Evolutionary conservation across 768 basidiomycete species (phyloP).

Genomic region (Polyporus arcularius): DNA sequence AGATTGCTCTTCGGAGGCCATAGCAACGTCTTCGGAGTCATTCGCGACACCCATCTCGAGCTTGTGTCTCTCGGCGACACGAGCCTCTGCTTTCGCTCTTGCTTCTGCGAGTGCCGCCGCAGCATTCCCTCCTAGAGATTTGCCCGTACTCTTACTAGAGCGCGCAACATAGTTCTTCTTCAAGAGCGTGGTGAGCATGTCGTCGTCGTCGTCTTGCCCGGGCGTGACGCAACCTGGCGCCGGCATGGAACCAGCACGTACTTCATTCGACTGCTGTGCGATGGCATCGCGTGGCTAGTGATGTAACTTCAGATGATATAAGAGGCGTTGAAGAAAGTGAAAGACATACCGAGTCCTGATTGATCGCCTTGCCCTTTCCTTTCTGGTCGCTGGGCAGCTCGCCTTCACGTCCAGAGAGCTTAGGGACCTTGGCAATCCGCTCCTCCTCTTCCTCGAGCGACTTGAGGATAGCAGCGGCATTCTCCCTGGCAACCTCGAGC

Average conservation of each 20-base stretch:
- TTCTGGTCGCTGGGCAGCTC: neutral
- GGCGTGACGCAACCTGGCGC: slow-evolving; percentile 7
- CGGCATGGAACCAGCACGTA: slow-evolving; percentile 11
- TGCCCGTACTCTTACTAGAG: slow-evolving; percentile 56
- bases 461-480: neutral
- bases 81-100: slow-evolving; percentile 64
- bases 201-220: slow-evolving; percentile 37
- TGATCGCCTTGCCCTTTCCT: slow-evolving; percentile 11
- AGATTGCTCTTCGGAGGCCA: slow-evolving; percentile 7
- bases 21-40: slow-evolving; percentile 7
- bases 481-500: slow-evolving; percentile 14
- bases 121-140: slow-evolving; percentile 60
- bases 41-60: slow-evolving; percentile 32
- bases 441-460: slow-evolving; percentile 38
- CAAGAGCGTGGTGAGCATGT: slow-evolving; percentile 62
- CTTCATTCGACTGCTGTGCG: neutral
- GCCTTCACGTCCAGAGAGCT: slow-evolving; percentile 29
- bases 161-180: slow-evolving; percentile 70
- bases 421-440: slow-evolving; percentile 53
- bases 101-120: slow-evolving; percentile 69
- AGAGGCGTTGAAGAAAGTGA: neutral
- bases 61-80: slow-evolving; percentile 64
- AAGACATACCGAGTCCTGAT: slow-evolving; percentile 8
- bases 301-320: neutral
- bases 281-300: neutral